Conservation (phyloP, 306 rosid species). For the Ceratonia siliqua region DNA sequence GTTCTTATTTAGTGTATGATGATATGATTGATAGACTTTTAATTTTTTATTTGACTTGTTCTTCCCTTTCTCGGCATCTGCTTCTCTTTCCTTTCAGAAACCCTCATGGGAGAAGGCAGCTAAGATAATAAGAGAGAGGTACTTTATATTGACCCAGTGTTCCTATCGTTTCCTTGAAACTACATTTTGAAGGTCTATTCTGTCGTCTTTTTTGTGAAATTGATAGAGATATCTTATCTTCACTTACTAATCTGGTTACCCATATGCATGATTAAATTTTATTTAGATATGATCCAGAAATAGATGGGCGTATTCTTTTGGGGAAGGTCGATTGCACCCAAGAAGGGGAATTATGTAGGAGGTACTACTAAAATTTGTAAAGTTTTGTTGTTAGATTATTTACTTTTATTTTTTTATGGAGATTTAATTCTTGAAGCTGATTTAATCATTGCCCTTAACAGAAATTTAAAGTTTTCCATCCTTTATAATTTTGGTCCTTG, state of each 20-base stretch:
- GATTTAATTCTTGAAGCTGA: constrained; percentile 14
- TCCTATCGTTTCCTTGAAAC: constrained; percentile 33
- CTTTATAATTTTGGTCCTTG: constrained; percentile 8
- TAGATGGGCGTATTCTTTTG: constrained; percentile 86
- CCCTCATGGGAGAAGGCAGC: constrained; percentile 98
- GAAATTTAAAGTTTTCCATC: not conserved
- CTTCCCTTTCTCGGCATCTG: constrained; percentile 39
- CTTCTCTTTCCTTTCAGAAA: constrained; percentile 66
- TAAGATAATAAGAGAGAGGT: constrained; percentile 82
- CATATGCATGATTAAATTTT: constrained; percentile 29
- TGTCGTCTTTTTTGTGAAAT: constrained; percentile 6
- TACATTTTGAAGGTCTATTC: constrained; percentile 20
- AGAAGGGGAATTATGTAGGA: constrained; percentile 80
- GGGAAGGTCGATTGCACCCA: constrained; percentile 86
- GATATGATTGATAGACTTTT: constrained; percentile 21
- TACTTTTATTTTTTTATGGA: not conserved
- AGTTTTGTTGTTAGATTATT: constrained; percentile 27
- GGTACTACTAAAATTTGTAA: constrained; percentile 45
- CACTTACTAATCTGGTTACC: constrained; percentile 29
- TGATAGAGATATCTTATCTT: not conserved
- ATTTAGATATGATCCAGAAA: constrained; percentile 86
- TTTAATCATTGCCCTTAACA: not conserved
- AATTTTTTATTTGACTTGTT: constrained; percentile 22
- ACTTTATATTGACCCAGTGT: constrained; percentile 28
- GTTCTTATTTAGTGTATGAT: constrained; percentile 16